Percentiles rank a stretch among this genome's conserved stretches.
Conservation (phyloP, 2,329 filamentous ascomycete genomes). For the Macrophomina pseudophaseolina region DNA sequence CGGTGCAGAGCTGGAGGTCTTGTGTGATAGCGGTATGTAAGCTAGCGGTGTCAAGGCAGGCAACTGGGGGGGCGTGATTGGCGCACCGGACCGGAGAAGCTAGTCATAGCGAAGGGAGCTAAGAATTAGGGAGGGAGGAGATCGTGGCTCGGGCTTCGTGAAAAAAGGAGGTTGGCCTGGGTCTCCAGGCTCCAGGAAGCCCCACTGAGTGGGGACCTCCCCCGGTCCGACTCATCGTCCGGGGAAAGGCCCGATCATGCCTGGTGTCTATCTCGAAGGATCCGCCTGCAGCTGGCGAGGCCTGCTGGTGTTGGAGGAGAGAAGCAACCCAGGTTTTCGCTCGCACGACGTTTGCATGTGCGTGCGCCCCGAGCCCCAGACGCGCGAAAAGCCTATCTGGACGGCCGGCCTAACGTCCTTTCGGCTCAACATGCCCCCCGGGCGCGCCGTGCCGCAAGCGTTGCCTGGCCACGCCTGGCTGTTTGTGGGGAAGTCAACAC, state of each 20-base stretch:
- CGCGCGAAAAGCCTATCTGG: not conserved
- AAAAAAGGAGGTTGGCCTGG: not conserved
- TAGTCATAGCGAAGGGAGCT: slow-evolving; percentile 3
- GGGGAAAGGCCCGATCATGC: slow-evolving; percentile 2
- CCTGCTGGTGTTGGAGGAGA: not conserved
- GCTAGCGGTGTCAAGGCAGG: not conserved
- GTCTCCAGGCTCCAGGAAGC: not conserved
- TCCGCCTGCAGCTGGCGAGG: not conserved
- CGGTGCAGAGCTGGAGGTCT: not conserved
- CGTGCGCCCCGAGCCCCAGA: too few relatives aligned
- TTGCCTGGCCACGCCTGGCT: not conserved
- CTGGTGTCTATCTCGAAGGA: not conserved
- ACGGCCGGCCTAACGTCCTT: not conserved
- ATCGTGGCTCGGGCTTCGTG: not conserved
- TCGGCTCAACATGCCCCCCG: not conserved
- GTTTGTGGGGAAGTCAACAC: not conserved
- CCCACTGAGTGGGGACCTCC: not conserved
- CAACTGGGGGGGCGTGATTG: not conserved
- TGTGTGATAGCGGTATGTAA: not conserved
- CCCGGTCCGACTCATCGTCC: not conserved
- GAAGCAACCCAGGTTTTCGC: too few relatives aligned
- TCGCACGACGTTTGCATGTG: too few relatives aligned
- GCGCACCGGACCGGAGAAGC: not conserved
- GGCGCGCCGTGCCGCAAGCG: too few relatives aligned
- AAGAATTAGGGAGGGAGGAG: not conserved